Evolutionary conservation across 1,139 yeast genomes (phyloP).

Genomic region (Martiniozyma asiatica): DNA sequence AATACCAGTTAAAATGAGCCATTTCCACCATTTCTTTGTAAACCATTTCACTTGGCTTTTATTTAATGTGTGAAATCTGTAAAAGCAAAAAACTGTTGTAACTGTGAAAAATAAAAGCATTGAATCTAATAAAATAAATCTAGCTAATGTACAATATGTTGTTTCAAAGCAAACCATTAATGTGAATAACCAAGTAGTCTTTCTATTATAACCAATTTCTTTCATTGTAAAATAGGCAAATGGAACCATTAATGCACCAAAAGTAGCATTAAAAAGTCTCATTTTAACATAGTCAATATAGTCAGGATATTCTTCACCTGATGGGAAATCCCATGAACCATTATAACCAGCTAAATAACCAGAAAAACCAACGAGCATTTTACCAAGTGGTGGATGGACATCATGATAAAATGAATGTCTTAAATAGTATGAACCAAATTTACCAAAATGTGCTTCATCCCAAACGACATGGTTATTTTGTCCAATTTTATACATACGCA

Average conservation of each 20-base stretch:
- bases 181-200: slow-evolving; percentile 81
- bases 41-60: slow-evolving; percentile 37
- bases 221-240: slow-evolving; percentile 86
- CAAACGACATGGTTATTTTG: slow-evolving; percentile 42
- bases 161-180: slow-evolving; percentile 79
- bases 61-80: slow-evolving; percentile 69
- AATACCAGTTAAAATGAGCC: slow-evolving; percentile 72
- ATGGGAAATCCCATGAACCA: slow-evolving; percentile 90
- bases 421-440: slow-evolving; percentile 85
- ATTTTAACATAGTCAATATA: slow-evolving; percentile 77
- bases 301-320: slow-evolving; percentile 79
- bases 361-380: slow-evolving; percentile 90
- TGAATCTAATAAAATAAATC: slow-evolving; percentile 89
- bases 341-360: slow-evolving; percentile 93
- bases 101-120: slow-evolving; percentile 90
- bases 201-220: slow-evolving; percentile 69
- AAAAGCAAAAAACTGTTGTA: slow-evolving; percentile 65
- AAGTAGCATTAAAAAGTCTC: slow-evolving; percentile 88
- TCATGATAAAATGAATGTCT: slow-evolving; percentile 93
- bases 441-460: slow-evolving; percentile 78
- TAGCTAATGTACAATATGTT: slow-evolving; percentile 80
- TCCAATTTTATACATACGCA: slow-evolving; percentile 42
- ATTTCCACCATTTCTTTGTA: slow-evolving; percentile 84
- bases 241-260: slow-evolving; percentile 86
- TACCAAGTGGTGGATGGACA: slow-evolving; percentile 97